These are phyloP conservation scores for Hyparrhenia diplandra DNA, from an alignment of 176 grass and related monocot genomes.

Conservation along the genomic window DNA sequence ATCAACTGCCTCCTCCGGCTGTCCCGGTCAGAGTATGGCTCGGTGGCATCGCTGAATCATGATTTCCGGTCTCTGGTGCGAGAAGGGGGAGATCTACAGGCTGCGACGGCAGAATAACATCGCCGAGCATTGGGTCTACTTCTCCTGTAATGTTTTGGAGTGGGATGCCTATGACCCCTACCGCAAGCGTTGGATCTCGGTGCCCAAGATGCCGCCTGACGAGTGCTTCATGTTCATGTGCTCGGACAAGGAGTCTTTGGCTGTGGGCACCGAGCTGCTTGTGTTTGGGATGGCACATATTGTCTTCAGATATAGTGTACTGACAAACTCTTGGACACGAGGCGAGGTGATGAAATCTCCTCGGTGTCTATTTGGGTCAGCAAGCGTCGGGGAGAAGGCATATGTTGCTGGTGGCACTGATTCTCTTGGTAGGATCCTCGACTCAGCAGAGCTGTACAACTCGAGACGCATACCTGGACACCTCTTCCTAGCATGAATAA, in stretches of 20 bases:
- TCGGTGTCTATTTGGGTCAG: constrained; percentile 62
- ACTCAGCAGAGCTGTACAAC: constrained; percentile 75
- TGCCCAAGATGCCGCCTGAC: constrained; percentile 66
- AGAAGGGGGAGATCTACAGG: constrained; percentile 59
- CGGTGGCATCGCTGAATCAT: constrained; percentile 35
- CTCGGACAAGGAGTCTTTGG: constrained; percentile 67
- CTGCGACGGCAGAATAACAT: constrained; percentile 48
- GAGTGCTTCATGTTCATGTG: constrained; percentile 48
- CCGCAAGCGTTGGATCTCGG: constrained; percentile 50
- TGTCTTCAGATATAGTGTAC: constrained; percentile 75
- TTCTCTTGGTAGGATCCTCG: constrained; percentile 37
- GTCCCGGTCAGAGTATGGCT: constrained; percentile 59
- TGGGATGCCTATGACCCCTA: constrained; percentile 81
- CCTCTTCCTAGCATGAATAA: constrained; percentile 61
- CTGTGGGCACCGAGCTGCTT: constrained; percentile 70
- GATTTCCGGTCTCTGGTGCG: constrained; percentile 50
- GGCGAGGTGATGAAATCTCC: constrained; percentile 62
- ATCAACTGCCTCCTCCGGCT: constrained; percentile 59
- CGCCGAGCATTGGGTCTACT: constrained; percentile 81
- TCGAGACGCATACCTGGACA: constrained; percentile 56
- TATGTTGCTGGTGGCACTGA: constrained; percentile 68
- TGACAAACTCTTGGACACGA: constrained; percentile 70
- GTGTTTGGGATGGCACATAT: constrained; percentile 74
- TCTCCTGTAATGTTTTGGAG: constrained; percentile 57
- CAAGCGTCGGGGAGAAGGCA: constrained; percentile 58